Evolutionary conservation across 164 flowering plant genomes (phyloP), one percentile per base, ranked within the genome.

Genomic region (Tinospora cordifolia): DNA sequence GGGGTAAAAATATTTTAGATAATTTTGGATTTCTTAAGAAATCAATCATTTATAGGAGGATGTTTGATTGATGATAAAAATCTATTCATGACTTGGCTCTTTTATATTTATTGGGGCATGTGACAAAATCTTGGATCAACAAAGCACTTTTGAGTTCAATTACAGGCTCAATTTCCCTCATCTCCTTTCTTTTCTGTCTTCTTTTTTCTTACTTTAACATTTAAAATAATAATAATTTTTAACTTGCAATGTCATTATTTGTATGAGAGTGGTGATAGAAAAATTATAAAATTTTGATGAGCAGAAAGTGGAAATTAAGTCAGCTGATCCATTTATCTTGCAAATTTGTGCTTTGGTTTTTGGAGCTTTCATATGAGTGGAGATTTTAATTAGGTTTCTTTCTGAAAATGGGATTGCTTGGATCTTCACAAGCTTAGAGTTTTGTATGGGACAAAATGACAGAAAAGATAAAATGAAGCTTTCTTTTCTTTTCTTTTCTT

Each of bases 301-400:
- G 60, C 24, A 19, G 24, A 54, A 54, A 54, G 60, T 54, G 60
- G 22, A 19, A 17, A 19, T 51, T 2, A 51, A 51, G 59, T 51
- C 59, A 51, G 59, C 19, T 51, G 19, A 41, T 8, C 46, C 13
- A 8, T 11, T 41, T 30, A 30, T 30, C 36, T 30, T 30, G 36
- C 4, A 30, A 30, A 1, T 30, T 41, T 41, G 46, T 41, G 11
- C 46, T 44, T 44, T 44, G 47, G 47, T 44, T 44, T 54, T 54
- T 54, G 60, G 60, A 54, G 1, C 60, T 54, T 54, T 54, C 60
- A 54, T 54, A 54, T 54, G 24, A n/a, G 60, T 54, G 60, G 24
- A n/a, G 24, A 21, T 54, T 54, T 54, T 19, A 54, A 54, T 54
- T 54, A 51, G 4, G 0, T 51, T 51, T 51, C 21, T 51, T 51